phyloP scores from a whole-genome alignment of 2,329 filamentous ascomycete genomes.

The Colletotrichum gigasporum region DNA sequence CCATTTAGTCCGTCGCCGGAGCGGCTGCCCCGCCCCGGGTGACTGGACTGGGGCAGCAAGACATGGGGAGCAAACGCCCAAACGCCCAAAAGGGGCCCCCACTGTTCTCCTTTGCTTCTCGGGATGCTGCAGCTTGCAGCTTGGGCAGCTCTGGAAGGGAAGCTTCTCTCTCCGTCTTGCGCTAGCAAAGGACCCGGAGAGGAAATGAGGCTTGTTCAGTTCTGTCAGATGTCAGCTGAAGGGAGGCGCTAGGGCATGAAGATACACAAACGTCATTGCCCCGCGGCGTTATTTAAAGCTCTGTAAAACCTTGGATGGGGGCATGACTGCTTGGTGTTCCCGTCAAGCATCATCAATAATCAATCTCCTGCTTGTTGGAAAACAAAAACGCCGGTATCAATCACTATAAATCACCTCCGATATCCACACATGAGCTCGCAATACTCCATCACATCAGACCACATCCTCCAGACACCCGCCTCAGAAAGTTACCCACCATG shows the following conservation, averaged over 20 bases:
- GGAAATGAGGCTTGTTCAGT: not conserved
- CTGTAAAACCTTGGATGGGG: too few relatives aligned
- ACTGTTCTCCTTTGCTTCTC: conserved; percentile 23
- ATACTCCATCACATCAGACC: not conserved
- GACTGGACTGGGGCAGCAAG: too few relatives aligned
- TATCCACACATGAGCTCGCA: not conserved
- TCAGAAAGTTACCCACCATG: conserved; percentile 19
- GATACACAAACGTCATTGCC: conserved; percentile 12
- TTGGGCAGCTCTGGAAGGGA: not conserved
- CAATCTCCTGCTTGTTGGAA: too few relatives aligned
- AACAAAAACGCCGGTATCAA: too few relatives aligned
- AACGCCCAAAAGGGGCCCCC: conserved; percentile 5
- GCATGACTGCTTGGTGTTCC: too few relatives aligned
- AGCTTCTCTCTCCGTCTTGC: not conserved
- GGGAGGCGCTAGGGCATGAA: not conserved
- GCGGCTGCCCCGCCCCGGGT: not conserved
- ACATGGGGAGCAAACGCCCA: not conserved
- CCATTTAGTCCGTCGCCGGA: conserved; percentile 2
- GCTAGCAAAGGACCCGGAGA: not conserved
- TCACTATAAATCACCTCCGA: too few relatives aligned
- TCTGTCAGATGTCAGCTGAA: conserved; percentile 4
- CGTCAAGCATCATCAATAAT: not conserved
- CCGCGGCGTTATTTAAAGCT: not conserved
- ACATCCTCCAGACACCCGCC: not conserved
- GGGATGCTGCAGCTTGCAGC: conserved; percentile 10